These are phyloP conservation scores for Saturnispora bothae DNA, from an alignment of 805 yeast genomes.

Conservation along the genomic window DNA sequence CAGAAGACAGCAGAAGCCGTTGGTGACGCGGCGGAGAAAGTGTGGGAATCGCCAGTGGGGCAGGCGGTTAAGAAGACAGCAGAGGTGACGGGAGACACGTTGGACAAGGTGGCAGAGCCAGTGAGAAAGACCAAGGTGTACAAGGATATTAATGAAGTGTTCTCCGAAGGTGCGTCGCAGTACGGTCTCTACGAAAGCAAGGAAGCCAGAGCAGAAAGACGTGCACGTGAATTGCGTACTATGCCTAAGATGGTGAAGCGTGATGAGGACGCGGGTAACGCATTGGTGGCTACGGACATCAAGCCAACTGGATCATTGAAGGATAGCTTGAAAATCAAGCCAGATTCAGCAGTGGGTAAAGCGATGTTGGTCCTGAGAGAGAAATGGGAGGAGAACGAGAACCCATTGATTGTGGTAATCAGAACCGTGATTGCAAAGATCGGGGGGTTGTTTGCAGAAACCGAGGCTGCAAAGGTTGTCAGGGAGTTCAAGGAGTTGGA, in stretches of 20 bases:
- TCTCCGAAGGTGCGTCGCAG: constrained; percentile 84
- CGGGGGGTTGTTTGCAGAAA: constrained; percentile 87
- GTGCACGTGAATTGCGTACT: constrained; percentile 49
- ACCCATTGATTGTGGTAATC: constrained; percentile 72
- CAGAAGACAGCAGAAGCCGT: constrained; percentile 89
- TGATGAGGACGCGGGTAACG: constrained; percentile 74
- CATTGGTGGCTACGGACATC: constrained; percentile 71
- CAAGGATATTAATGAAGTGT: constrained; percentile 77
- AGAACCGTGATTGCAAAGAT: constrained; percentile 74
- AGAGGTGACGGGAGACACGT: constrained; percentile 67
- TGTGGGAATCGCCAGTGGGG: constrained; percentile 95
- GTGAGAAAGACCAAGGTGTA: constrained; percentile 83
- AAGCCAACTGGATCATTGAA: constrained; percentile 46
- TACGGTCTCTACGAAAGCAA: constrained; percentile 90
- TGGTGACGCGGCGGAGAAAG: constrained; percentile 78
- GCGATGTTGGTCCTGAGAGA: constrained; percentile 48
- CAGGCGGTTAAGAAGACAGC: constrained; percentile 81
- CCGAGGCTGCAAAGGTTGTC: constrained; percentile 90
- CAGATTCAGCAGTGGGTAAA: constrained; percentile 62
- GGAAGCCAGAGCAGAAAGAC: constrained; percentile 66
- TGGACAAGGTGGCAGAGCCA: constrained; percentile 79
- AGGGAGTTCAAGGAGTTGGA: constrained; percentile 81
- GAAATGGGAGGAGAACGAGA: constrained; percentile 88
- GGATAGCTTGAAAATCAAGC: constrained; percentile 52
- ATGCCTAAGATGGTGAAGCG: constrained; percentile 61